A percentile compares a stretch with the other conserved stretches of the same genome.
Evolutionary conservation across 352 stramenopile species (phyloP).

Genomic region (Pythium brassicae): DNA sequence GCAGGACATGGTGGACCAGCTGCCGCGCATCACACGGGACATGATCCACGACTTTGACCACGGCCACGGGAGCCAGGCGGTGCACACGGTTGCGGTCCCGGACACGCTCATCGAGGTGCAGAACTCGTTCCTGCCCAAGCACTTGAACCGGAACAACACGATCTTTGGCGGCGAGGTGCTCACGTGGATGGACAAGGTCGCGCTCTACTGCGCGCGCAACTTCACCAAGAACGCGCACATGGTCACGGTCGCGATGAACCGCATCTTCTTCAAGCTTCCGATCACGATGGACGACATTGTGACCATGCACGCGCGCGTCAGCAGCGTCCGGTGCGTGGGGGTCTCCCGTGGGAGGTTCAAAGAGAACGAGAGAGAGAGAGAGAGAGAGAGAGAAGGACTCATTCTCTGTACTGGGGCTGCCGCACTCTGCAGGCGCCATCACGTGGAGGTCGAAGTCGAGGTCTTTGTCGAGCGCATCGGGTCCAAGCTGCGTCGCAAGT

Average conservation of each 20-base stretch:
- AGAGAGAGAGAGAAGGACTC: too few relatives aligned
- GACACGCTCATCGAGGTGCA: conserved; percentile 72
- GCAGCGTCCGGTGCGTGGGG: conserved; percentile 16
- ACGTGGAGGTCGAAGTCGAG: conserved; percentile 25
- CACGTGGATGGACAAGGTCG: conserved; percentile 21
- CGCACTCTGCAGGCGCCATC: conserved; percentile 11
- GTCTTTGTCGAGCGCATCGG: conserved; percentile 23
- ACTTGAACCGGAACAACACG: conserved; percentile 34
- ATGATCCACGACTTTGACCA: conserved; percentile 53
- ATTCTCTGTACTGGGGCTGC: too few relatives aligned
- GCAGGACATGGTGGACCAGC: conserved; percentile 58
- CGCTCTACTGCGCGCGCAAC: conserved; percentile 22
- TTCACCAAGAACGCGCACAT: conserved; percentile 26
- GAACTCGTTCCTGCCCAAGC: conserved; percentile 69
- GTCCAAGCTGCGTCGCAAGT: conserved; percentile 15
- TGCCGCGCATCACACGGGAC: conserved; percentile 51
- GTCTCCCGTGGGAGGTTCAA: background rate
- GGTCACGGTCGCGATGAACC: conserved; percentile 23
- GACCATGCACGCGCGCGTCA: conserved; percentile 22
- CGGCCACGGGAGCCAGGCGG: conserved; percentile 22
- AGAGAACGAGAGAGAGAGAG: too few relatives aligned
- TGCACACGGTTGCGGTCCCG: conserved; percentile 44
- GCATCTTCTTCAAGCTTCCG: conserved; percentile 27
- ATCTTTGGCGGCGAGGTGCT: conserved; percentile 18
- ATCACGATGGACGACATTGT: conserved; percentile 26